Evolutionary conservation across 169 alveolate species (phyloP), one percentile per base, ranked within the genome.

Genomic region (Babesia ovis): DNA sequence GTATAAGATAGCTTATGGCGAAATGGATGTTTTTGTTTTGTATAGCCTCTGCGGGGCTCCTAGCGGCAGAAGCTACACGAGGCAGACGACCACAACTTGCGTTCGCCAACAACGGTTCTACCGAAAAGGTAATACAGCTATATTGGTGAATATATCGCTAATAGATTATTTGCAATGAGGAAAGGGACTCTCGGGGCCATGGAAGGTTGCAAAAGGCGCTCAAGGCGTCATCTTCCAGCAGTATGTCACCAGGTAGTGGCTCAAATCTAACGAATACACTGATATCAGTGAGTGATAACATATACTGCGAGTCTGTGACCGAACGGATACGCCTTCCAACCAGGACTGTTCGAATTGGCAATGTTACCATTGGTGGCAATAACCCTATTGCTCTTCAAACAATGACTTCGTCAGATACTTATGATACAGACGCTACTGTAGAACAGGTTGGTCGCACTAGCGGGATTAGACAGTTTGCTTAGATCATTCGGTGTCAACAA

Each of bases 301-400:
- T 57, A 48, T 89, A 89, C 69, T 89, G 93, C 46, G 92, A 89
- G 51, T 77, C 86, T 12, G 81, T 83, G 42, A 70, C 68, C 29
- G 67, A 62, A 48, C 68, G 83, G 64, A 71, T 56, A 54, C 73
- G 93, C 42, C 59, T 75, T 22, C 93, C 93, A 35, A 85, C 93
- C 11, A 59, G 90, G 43, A 62, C 66, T 46, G 93, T 85, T 14
- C 55, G 71, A 50, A 83, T 89, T n/a, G 93, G 92, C 16, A 85
- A 85, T 51, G 81, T 89, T 31, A 85, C 91, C 71, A 85, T 89
- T 29, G 93, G 93, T 54, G 86, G 91, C 25, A 50, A 75, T 57
- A 85, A 86, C 41, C 93, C 83, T 31, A 81, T 91, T 53, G 94
- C 91, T 18, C 67, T 89, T 45, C 95, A 91, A 67, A 91, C 95